Conservation (phyloP, 371 early-diverging fungal genomes). For the Syncephalastrum contaminatum region DNA sequence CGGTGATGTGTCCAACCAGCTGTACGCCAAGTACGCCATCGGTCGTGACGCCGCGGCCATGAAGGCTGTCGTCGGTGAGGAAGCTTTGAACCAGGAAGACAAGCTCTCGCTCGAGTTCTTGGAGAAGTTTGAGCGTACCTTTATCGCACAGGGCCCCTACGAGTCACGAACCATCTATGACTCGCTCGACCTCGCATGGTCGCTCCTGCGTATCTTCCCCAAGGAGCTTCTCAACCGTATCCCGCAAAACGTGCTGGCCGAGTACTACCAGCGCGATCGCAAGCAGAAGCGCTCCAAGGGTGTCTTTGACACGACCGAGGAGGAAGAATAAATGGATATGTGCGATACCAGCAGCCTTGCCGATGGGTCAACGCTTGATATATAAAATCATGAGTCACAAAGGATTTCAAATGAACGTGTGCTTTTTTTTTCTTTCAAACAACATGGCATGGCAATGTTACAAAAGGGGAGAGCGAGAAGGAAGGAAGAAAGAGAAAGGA, state of each 20-base stretch:
- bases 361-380: no score
- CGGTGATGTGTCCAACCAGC: constrained; percentile 99
- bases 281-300: constrained; percentile 55
- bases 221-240: constrained; percentile 99
- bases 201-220: constrained; percentile 99
- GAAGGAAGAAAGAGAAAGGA: background rate
- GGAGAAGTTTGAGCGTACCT: constrained; percentile 99
- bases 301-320: constrained; percentile 50
- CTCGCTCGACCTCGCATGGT: constrained; percentile 99
- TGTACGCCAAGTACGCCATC: constrained; percentile 99
- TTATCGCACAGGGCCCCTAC: constrained; percentile 94
- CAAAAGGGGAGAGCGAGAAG: no score
- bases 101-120: constrained; percentile 98
- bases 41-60: constrained; percentile 99
- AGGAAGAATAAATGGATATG: constrained; percentile 22
- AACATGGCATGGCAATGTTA: no score
- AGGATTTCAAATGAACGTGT: background rate
- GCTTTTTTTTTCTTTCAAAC: constrained; percentile 3
- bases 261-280: constrained; percentile 92
- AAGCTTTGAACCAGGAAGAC: constrained; percentile 98
- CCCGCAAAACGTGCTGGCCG: constrained; percentile 93
- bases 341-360: no score
- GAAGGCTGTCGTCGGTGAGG: constrained; percentile 99
- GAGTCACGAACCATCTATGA: constrained; percentile 98
- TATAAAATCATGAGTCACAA: no score